These are phyloP conservation scores for Malus sieversii DNA, from an alignment of 306 rosid species.

Conservation along the genomic window DNA sequence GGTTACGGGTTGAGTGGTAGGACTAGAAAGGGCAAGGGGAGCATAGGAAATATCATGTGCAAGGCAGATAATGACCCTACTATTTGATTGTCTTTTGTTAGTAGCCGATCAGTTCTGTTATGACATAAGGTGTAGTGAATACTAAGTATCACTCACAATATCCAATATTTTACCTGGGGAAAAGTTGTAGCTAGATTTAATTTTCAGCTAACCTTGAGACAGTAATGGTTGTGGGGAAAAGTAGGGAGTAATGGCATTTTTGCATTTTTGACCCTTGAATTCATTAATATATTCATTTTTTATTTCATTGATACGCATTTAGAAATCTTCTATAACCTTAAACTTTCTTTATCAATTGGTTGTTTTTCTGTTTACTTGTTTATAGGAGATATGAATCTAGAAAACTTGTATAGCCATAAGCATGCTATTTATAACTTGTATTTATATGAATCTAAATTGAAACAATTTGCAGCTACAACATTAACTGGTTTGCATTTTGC, in stretches of 20 bases:
- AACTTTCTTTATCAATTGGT: not conserved
- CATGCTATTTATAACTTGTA: not conserved
- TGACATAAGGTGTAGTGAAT: not conserved
- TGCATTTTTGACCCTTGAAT: no score
- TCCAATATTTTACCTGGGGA: not conserved
- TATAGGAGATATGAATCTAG: not conserved
- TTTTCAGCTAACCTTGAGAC: not conserved
- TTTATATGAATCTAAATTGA: not conserved
- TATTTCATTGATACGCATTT: not conserved
- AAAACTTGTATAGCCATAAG: not conserved
- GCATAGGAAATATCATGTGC: not conserved
- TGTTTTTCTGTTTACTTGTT: not conserved
- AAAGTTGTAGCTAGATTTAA: not conserved
- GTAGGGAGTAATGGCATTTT: not conserved
- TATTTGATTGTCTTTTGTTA: not conserved
- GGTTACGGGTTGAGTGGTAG: no score
- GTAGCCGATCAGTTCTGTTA: not conserved
- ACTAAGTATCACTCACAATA: not conserved
- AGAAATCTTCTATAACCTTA: not conserved
- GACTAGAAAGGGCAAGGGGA: no score
- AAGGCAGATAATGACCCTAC: not conserved
- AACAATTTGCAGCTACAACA: slow-evolving; percentile 70
- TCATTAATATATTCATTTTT: no score
- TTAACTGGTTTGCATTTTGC: slow-evolving; percentile 80
- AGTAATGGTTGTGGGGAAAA: not conserved